Percentiles rank a stretch among this genome's conserved stretches.
Conservation (phyloP, 345 rosid genomes). For the Heritiera littoralis region DNA sequence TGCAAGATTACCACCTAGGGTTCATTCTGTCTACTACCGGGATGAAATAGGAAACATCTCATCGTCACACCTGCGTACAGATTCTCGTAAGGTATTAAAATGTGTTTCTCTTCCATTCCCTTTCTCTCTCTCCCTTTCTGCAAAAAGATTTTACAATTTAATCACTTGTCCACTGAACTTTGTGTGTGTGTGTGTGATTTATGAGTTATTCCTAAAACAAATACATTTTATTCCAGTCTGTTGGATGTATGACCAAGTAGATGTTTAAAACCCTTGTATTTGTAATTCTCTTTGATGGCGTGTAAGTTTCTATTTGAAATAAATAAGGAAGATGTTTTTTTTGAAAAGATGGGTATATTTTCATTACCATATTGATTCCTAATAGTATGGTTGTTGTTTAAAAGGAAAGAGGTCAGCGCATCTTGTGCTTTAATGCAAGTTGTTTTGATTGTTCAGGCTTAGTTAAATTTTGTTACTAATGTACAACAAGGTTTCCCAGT, state of each 20-base stretch:
- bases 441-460: background rate
- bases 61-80: slow-evolving; percentile 78
- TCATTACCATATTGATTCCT: background rate
- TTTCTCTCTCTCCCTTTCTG: background rate
- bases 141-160: background rate
- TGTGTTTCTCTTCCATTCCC: background rate
- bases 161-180: background rate
- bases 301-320: background rate
- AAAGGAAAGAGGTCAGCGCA: background rate
- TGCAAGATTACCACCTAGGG: slow-evolving; percentile 88
- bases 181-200: background rate
- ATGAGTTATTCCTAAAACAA: background rate
- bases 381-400: background rate
- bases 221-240: background rate
- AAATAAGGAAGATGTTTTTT: background rate
- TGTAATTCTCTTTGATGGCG: background rate
- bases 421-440: background rate
- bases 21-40: slow-evolving; percentile 93
- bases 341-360: background rate
- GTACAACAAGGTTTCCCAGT: background rate
- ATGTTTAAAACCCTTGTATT: slow-evolving; percentile 6
- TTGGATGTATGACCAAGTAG: background rate
- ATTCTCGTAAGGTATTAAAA: slow-evolving; percentile 49
- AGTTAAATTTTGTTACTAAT: background rate
- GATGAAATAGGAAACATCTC: slow-evolving; percentile 96